Evolutionary conservation across 2,329 filamentous ascomycete genomes (phyloP).

Genomic region (Mycocentrospora acerina): DNA sequence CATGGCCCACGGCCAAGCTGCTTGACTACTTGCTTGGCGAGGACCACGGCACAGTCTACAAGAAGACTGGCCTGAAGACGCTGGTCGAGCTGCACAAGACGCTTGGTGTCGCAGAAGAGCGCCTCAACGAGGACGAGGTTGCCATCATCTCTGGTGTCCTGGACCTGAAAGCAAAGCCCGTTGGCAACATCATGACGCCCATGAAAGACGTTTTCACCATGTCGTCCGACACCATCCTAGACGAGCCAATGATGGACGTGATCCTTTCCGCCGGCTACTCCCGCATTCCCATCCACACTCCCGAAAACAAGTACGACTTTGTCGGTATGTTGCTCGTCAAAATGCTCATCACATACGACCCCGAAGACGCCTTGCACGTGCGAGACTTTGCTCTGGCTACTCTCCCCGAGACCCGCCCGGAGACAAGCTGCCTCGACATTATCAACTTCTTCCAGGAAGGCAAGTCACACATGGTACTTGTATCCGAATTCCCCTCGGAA

Average conservation of each 20-base stretch:
- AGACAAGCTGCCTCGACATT: slow-evolving; percentile 96
- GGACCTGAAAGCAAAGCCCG: slow-evolving; percentile 93
- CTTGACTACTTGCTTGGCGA: slow-evolving; percentile 91
- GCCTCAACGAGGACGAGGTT: slow-evolving; percentile 94
- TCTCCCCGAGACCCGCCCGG: slow-evolving; percentile 88
- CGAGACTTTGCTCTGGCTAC: slow-evolving; percentile 91
- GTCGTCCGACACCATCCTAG: slow-evolving; percentile 89
- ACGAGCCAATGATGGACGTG: slow-evolving; percentile 91
- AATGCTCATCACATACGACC: slow-evolving; percentile 97
- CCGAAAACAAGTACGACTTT: slow-evolving; percentile 82
- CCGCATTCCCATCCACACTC: slow-evolving; percentile 88
- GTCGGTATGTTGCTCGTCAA: slow-evolving; percentile 98
- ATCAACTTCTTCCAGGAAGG: slow-evolving; percentile 99
- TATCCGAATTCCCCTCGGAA: slow-evolving; percentile 88
- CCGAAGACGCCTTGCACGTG: slow-evolving; percentile 84
- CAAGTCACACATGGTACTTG: slow-evolving; percentile 97
- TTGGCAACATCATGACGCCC: slow-evolving; percentile 96
- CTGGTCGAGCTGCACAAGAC: slow-evolving; percentile 93
- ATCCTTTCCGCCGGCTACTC: slow-evolving; percentile 95
- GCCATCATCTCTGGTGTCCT: slow-evolving; percentile 97
- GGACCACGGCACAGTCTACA: slow-evolving; percentile 95
- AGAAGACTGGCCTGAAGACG: slow-evolving; percentile 96
- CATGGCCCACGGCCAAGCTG: slow-evolving; percentile 93
- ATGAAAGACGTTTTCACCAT: slow-evolving; percentile 98
- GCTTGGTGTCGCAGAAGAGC: slow-evolving; percentile 77